Base-by-base conservation (phyloP, 1,284 basidiomycete species). In the Malassezia equina region DNA sequence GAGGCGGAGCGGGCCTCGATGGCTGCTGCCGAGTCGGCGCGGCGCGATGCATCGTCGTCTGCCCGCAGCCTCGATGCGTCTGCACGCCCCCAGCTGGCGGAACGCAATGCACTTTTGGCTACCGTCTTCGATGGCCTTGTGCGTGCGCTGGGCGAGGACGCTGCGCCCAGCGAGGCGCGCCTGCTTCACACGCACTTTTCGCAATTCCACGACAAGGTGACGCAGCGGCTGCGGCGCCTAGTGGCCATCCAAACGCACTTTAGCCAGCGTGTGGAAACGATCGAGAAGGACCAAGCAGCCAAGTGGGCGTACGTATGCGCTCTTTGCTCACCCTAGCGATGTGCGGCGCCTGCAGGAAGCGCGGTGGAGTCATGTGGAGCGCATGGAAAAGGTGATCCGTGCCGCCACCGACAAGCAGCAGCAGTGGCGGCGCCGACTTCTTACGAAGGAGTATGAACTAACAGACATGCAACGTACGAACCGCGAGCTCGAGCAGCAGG, bases 201-300 rank as follows among this genome's bases (percentile, higher is more conserved):
- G 59, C 84, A 90, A 54, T 96, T 98, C 80, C 88, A 91, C 64
- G 90, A 95, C 75, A 89, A 88, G 62, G 81, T 98, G n/a, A 84
- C 94, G 66, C 82, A 83, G 0, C 82, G 90, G 7, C 79, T 98
- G 45, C 88, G 89, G 64, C 79, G 83, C 0, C 82, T 96, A 55
- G 85, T 83, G 44, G 83, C 87, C 58, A 85, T 94, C 32, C 84
- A 90, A 71, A 71, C 81, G 24, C 84, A 88, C 66, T 93, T 95
- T 72, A 89, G 95, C 67, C 86, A 83, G 70, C 83, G 86, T 19
- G 80, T 81, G 58, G 90, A 88, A 73, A 86, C 90, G 24, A 80
- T 84, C 0, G 91, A 96, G 72, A 75, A 76, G 6, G 79, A 80
- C 48, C 86, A 85, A 63, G 69, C 77, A 7, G 88, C 90, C 36